Evolutionary conservation across 2,329 filamentous ascomycete genomes (phyloP).

Genomic region (Aspergillus sp.): DNA sequence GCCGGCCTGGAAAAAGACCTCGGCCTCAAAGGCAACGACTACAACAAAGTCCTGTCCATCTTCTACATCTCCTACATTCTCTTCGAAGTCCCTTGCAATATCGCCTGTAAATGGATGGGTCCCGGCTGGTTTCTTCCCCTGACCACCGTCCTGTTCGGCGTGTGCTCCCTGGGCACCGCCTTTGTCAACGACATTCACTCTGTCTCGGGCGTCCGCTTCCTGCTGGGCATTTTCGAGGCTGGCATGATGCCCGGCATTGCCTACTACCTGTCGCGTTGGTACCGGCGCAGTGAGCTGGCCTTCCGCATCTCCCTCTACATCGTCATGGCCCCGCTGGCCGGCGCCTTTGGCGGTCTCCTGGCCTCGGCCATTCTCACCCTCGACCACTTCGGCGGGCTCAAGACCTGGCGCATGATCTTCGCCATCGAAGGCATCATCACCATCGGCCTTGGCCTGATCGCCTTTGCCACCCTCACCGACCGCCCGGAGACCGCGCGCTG

Average conservation of each 20-base stretch:
- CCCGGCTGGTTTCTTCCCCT: conserved; percentile 69
- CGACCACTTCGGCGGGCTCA: conserved; percentile 55
- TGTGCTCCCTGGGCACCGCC: conserved; percentile 62
- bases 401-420: conserved; percentile 68
- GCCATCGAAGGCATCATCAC: conserved; percentile 69
- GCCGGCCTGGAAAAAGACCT: conserved; percentile 65
- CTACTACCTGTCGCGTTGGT: conserved; percentile 71
- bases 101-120: conserved; percentile 67
- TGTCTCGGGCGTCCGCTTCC: conserved; percentile 61
- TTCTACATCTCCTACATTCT: conserved; percentile 73
- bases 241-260: conserved; percentile 72
- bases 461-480: conserved; percentile 66
- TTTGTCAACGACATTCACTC: conserved; percentile 58
- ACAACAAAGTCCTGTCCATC: conserved; percentile 64
- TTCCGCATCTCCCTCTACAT: conserved; percentile 68
- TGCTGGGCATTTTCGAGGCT: conserved; percentile 67
- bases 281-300: conserved; percentile 63
- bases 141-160: conserved; percentile 61
- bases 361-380: conserved; percentile 63
- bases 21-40: conserved; percentile 60
- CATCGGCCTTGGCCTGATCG: conserved; percentile 54
- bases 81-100: conserved; percentile 67
- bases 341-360: conserved; percentile 67
- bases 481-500: conserved; percentile 66
- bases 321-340: conserved; percentile 66